Evolutionary conservation across 208 protist genomes (phyloP), one percentile per base, ranked within the genome.

Genomic region (Phytomonas francai): DNA sequence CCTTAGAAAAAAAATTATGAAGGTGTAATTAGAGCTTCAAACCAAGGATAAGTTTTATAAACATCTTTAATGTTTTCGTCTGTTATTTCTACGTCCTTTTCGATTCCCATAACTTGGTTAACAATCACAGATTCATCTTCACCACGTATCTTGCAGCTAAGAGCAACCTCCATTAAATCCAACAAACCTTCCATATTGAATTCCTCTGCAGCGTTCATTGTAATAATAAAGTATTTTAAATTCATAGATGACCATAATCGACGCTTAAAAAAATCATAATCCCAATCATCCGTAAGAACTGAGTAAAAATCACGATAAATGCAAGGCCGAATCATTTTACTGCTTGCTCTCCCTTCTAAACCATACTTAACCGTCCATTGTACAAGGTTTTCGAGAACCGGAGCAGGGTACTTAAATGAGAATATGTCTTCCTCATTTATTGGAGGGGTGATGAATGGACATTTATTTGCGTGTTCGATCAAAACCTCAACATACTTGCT

Each of bases 141-240:
- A 67, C 71, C 75, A 59, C 88, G 83, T 5, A 94, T 75, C 61
- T 83, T 88, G 80, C 88, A 94, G 63, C 88, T 77, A 32, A 94
- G 70, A 39, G 70, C 80, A 64, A 89, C 75, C 59, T 68, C 72
- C 73, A 92, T 80, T 60, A 92, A 91, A 56, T 91, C 82, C 42
- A 89, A 71, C 22, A 94, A 69, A 42, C 85, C 88, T 30, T 81
- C 67, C 72, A 94, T 85, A 59, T 72, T 76, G 45, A 76, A 89
- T 67, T 83, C 73, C 72, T 94, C 88, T 5, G 88, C 88, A 14
- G 84, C 84, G 30, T 79, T 85, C 67, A 94, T 82, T 8, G 83
- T 92, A 36, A 71, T 64, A 7, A 92, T 70, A 71, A 81, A 89
- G 72, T 83, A 63, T 64, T 79, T 80, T 58, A 77, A 69, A 68